Conservation (phyloP, 768 basidiomycete species). For the Tylopilus balloui region DNA sequence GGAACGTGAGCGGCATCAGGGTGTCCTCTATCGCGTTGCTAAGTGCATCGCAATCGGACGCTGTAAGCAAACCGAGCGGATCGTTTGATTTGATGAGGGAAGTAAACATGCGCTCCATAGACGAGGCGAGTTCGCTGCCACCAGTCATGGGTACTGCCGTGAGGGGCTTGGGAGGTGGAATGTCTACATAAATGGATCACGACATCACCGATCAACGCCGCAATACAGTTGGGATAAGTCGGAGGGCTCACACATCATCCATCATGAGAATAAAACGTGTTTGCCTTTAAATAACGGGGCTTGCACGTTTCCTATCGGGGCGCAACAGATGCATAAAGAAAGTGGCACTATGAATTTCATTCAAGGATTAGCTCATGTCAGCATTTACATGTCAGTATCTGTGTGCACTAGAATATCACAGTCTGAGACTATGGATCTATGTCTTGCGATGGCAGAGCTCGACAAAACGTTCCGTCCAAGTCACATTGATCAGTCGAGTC, state of each 20-base stretch:
- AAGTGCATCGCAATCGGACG: constrained; percentile 19
- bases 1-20: constrained; percentile 14
- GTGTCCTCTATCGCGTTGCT: constrained; percentile 13
- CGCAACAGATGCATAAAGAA: background rate
- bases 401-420: background rate
- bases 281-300: background rate
- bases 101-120: constrained; percentile 8
- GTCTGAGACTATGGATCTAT: background rate
- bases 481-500: constrained; percentile 17
- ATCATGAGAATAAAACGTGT: constrained; percentile 12
- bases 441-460: constrained; percentile 15
- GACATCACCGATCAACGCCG: constrained; percentile 1
- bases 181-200: background rate
- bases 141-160: constrained; percentile 7
- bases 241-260: background rate
- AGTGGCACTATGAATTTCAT: background rate
- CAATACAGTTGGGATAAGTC: background rate
- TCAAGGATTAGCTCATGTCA: background rate
- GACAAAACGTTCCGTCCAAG: constrained; percentile 28
- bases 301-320: background rate
- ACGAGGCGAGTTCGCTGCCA: background rate
- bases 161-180: background rate
- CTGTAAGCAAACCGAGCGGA: constrained; percentile 10
- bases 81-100: constrained; percentile 17
- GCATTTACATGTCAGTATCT: background rate